A percentile compares a stretch with the other conserved stretches of the same genome.
Evolutionary conservation across 2,329 filamentous ascomycete species (phyloP).

Genomic region (Neoscytalidium dimidiatum): DNA sequence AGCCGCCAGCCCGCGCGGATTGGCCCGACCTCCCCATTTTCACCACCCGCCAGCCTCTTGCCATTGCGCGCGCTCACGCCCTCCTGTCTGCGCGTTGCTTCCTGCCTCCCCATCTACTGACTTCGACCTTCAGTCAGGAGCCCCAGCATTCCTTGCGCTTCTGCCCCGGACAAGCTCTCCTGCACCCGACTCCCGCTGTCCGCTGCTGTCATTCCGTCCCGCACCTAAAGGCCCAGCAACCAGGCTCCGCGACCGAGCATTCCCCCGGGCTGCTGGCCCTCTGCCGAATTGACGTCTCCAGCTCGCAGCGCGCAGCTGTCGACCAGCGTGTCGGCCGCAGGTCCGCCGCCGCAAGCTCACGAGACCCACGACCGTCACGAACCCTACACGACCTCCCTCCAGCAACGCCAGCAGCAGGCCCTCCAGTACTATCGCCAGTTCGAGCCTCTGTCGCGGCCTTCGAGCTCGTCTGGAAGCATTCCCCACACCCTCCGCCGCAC

Average conservation of each 20-base stretch:
- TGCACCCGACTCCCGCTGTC: not conserved
- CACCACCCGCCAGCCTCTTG: conserved; percentile 19
- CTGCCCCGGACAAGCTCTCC: conserved; percentile 7
- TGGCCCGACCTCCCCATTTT: conserved; percentile 20
- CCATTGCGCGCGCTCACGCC: conserved; percentile 10
- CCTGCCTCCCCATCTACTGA: conserved; percentile 6
- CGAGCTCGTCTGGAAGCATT: conserved; percentile 54
- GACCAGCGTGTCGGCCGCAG: conserved; percentile 32
- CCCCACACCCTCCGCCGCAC: conserved; percentile 56
- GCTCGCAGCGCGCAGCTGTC: conserved; percentile 14
- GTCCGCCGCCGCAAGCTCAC: conserved; percentile 31
- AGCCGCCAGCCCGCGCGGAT: conserved; percentile 12
- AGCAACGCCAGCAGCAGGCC: conserved; percentile 46
- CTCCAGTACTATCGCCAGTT: conserved; percentile 36
- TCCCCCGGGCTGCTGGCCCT: conserved; percentile 1
- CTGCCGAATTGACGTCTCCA: conserved; percentile 17
- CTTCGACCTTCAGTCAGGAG: not conserved
- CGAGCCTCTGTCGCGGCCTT: conserved; percentile 47
- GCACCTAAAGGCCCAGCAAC: not conserved
- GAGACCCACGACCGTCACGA: conserved; percentile 40
- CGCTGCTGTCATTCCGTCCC: not conserved
- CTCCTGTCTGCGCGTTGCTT: conserved; percentile 11
- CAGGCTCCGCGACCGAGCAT: not conserved
- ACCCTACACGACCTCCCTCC: conserved; percentile 39
- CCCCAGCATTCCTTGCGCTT: conserved; percentile 17